phyloP scores from a whole-genome alignment of 78 protist species.

The Protostelium mycophagum region DNA sequence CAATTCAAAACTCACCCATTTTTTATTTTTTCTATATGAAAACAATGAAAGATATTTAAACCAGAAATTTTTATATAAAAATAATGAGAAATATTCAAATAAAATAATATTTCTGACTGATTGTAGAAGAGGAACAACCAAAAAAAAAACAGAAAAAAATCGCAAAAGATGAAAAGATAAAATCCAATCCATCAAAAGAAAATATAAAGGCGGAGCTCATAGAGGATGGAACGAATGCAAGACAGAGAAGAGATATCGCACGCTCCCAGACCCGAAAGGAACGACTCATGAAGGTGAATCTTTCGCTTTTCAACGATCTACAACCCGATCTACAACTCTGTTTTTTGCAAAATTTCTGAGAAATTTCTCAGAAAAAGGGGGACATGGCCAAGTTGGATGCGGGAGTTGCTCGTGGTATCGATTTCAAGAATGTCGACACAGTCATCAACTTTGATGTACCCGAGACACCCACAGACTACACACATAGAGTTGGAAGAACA shows the following conservation, averaged over 20 bases:
- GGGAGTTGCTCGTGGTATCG: constrained; percentile 80
- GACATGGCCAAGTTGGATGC: background rate
- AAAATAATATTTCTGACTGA: too few species aligned
- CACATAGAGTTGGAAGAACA: constrained; percentile 80
- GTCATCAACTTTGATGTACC: constrained; percentile 85
- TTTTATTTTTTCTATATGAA: too few species aligned
- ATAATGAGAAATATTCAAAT: too few species aligned
- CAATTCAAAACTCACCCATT: too few species aligned
- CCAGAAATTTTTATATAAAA: too few species aligned
- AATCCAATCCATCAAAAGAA: too few species aligned
- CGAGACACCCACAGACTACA: constrained; percentile 58
- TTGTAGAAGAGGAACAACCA: too few species aligned
- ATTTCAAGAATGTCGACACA: constrained; percentile 69
- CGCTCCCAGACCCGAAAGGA: background rate
- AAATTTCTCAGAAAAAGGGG: constrained; percentile 2
- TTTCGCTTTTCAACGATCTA: too few species aligned
- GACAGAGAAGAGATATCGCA: background rate
- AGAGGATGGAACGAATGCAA: background rate
- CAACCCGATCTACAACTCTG: background rate
- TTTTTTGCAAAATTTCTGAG: background rate
- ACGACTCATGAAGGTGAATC: background rate
- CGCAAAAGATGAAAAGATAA: too few species aligned
- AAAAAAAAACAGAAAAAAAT: too few species aligned
- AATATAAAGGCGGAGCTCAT: background rate
- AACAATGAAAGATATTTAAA: too few species aligned